Evolutionary conservation across 148 eudicot genomes (phyloP), one percentile per base, ranked within the genome.

Genomic region (Rheum nobile): DNA sequence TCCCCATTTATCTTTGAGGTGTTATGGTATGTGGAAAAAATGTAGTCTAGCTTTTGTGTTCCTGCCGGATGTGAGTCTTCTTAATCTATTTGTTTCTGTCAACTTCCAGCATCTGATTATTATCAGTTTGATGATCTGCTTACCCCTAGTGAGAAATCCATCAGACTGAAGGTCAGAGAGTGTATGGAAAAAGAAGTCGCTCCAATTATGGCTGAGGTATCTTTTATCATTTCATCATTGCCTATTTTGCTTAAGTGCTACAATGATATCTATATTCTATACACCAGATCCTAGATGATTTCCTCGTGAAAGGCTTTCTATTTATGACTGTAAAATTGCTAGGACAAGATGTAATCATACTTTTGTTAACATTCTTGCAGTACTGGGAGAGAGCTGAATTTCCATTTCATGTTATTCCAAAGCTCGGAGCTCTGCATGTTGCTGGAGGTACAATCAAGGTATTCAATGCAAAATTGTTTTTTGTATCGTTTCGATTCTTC

Each of bases 361-460:
- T 32, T 71, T 41, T 71, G 31, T 32, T 67, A 75, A 16, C 22
- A 67, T 71, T 46, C 81, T 3, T 79, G 81, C 77, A 93, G 98
- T 91, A 86, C 71, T 93, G 98, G 98, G 98, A 93, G 85, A 93
- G 83, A 68, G 98, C 98, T 24, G 89, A 93, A 85, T 93, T 93
- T 83, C 98, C 98, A 54, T 93, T 93, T 78, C 91, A 93, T 67
- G 74, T 93, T 74, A 79, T 93, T 78, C 97, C 98, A 22, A 91
- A 91, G 82, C 88, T 93, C 76, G 91, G 85, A 70, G 89, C 90
- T 38, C 67, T 93, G 78, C 70, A 69, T 71, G 69, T 93, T 77
- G 87, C 91, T 76, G 98, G 98, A 69, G 93, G 97, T 77, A 89
- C 89, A 41, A 91, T 94, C 71, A 88, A 94, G 98, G 98, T 94